These are phyloP conservation scores for Mallotus repandus DNA, from an alignment of 441 rosid genomes.

Conservation along the genomic window DNA sequence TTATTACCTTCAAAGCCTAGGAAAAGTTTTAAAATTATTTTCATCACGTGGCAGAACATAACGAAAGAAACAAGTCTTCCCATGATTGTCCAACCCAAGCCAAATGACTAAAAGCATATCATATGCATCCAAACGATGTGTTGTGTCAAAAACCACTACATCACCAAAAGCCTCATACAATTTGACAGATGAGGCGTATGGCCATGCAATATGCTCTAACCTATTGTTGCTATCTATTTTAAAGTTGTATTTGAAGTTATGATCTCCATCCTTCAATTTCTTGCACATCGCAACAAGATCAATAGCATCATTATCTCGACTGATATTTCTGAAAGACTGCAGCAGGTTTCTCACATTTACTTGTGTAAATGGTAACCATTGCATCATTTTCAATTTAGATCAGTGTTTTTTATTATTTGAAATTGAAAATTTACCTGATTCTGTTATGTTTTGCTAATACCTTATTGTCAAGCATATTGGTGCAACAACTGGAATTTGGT, in stretches of 20 bases:
- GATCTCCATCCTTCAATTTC: slow-evolving; percentile 52
- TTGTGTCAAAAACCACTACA: no score
- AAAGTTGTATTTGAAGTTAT: no score
- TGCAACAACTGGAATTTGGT: slow-evolving; percentile 64
- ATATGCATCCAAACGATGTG: slow-evolving; percentile 51
- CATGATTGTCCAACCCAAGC: slow-evolving; percentile 66
- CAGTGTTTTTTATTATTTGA: no score
- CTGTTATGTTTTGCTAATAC: slow-evolving; percentile 14
- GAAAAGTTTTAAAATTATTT: slow-evolving; percentile 56
- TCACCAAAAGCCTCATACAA: no score
- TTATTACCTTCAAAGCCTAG: slow-evolving; percentile 59
- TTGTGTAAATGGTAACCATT: slow-evolving; percentile 47
- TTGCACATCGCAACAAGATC: slow-evolving; percentile 63
- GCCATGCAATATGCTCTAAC: no score
- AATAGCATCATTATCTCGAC: slow-evolving; percentile 49
- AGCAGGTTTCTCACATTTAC: slow-evolving; percentile 60
- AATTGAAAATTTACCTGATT: no score
- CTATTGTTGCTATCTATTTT: no score
- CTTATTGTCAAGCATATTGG: slow-evolving; percentile 60
- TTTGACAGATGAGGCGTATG: no score
- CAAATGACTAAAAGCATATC: slow-evolving; percentile 61
- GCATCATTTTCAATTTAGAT: background rate
- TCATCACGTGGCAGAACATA: slow-evolving; percentile 57
- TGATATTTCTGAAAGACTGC: slow-evolving; percentile 54
- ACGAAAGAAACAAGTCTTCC: slow-evolving; percentile 49